These are phyloP conservation scores for Chaetomiaceae sp. DNA, from an alignment of 2,329 filamentous ascomycete genomes.

Conservation along the genomic window DNA sequence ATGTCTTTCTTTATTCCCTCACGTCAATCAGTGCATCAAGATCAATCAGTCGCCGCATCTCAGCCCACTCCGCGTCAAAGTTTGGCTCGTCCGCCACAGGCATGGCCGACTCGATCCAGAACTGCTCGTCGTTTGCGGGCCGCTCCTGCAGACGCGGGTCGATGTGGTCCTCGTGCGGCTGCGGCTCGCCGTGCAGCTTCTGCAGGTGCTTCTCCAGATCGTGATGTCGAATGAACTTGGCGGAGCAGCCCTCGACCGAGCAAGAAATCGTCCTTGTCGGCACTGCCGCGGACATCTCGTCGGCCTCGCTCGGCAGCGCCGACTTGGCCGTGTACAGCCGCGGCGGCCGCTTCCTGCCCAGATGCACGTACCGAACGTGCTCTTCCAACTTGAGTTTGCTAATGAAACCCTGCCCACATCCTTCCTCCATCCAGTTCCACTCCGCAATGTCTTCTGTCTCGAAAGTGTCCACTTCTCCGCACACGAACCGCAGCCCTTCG, in stretches of 20 bases:
- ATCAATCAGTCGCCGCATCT: constrained; percentile 22
- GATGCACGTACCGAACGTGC: constrained; percentile 76
- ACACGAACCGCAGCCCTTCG: constrained; percentile 71
- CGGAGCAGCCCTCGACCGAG: constrained; percentile 35
- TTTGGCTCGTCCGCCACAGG: constrained; percentile 2
- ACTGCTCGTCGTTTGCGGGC: constrained; percentile 4
- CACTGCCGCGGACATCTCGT: constrained; percentile 31
- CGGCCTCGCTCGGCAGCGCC: constrained; percentile 35
- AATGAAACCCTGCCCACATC: constrained; percentile 69
- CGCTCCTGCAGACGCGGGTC: constrained; percentile 10
- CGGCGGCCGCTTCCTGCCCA: constrained; percentile 49
- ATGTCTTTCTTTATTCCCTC: not conserved
- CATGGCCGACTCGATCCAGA: constrained; percentile 10
- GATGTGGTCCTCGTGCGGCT: constrained; percentile 5
- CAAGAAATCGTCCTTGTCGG: constrained; percentile 40
- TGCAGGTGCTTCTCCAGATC: constrained; percentile 44
- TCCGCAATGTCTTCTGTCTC: constrained; percentile 48
- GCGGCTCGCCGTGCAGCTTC: constrained; percentile 23
- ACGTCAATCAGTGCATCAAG: constrained; percentile 13
- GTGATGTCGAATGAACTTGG: constrained; percentile 44
- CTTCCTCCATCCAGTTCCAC: constrained; percentile 58
- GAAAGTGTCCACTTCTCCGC: constrained; percentile 60
- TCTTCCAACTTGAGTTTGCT: constrained; percentile 76
- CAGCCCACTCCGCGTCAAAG: constrained; percentile 21
- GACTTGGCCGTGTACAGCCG: constrained; percentile 25